A percentile compares a stretch with the other conserved stretches of the same genome.
Conservation (phyloP, 768 basidiomycete genomes). For the Punctularia strigosozonata region DNA sequence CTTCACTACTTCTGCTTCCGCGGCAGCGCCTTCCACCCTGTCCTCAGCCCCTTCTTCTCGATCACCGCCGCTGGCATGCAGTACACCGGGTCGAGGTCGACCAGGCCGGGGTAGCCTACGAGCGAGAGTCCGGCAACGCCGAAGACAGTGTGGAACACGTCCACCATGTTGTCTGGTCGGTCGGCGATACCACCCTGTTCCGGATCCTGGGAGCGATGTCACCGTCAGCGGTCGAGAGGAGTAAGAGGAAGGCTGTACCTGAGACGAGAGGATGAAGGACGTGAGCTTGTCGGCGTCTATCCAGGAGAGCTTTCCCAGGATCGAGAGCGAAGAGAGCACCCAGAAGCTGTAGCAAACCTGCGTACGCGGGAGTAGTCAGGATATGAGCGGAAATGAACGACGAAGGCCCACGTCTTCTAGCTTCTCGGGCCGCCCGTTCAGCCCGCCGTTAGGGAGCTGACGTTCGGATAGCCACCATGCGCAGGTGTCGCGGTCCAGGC, state of each 20-base stretch:
- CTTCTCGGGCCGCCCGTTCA: constrained; percentile 98
- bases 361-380: not conserved
- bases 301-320: constrained; percentile 75
- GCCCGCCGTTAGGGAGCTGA: constrained; percentile 84
- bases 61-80: constrained; percentile 86
- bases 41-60: constrained; percentile 55
- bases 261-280: constrained; percentile 79
- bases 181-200: constrained; percentile 93
- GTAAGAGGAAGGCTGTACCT: constrained; percentile 34
- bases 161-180: constrained; percentile 83
- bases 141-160: constrained; percentile 96
- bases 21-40: constrained; percentile 49
- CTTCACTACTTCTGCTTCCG: constrained; percentile 19
- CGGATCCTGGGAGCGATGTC: constrained; percentile 43
- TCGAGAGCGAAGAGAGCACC: constrained; percentile 83
- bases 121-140: constrained; percentile 87
- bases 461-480: constrained; percentile 93
- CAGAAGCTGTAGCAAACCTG: constrained; percentile 98
- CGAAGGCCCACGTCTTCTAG: constrained; percentile 70
- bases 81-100: constrained; percentile 87
- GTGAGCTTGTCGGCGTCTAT: constrained; percentile 74
- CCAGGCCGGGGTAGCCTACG: constrained; percentile 74
- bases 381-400: not conserved
- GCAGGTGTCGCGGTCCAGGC: constrained; percentile 70
- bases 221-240: not conserved